phyloP scores from a whole-genome alignment of 2,329 filamentous ascomycete genomes.

The Curvularia sp. region DNA sequence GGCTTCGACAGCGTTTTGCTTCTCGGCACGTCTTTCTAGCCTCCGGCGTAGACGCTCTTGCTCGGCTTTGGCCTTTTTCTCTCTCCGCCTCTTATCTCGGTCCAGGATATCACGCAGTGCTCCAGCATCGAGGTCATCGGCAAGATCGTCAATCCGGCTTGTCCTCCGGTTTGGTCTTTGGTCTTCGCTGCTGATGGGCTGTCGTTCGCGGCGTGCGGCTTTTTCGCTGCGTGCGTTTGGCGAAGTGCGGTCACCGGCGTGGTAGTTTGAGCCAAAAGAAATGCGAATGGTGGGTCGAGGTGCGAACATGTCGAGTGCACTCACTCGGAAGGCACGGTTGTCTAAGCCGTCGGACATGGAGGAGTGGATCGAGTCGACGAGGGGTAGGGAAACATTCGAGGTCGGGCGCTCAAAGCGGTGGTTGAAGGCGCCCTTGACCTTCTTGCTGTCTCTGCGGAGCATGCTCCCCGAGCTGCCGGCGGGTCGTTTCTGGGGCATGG shows the following conservation, averaged over 20 bases:
- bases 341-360: slow-evolving; percentile 78
- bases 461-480: slow-evolving; percentile 66
- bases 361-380: slow-evolving; percentile 76
- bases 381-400: slow-evolving; percentile 77
- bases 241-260: slow-evolving; percentile 44
- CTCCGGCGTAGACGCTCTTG: slow-evolving; percentile 70
- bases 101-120: slow-evolving; percentile 90
- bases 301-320: slow-evolving; percentile 78
- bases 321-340: slow-evolving; percentile 78
- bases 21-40: slow-evolving; percentile 70
- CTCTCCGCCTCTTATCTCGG: slow-evolving; percentile 79
- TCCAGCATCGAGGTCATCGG: slow-evolving; percentile 83
- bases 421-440: slow-evolving; percentile 63
- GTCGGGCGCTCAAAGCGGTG: slow-evolving; percentile 66
- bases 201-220: slow-evolving; percentile 60
- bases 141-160: slow-evolving; percentile 71
- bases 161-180: slow-evolving; percentile 62
- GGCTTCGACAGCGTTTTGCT: slow-evolving; percentile 63
- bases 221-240: slow-evolving; percentile 56
- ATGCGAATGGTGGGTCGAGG: slow-evolving; percentile 85
- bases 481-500: slow-evolving; percentile 68
- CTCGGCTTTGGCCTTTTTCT: slow-evolving; percentile 74
- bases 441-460: slow-evolving; percentile 71
- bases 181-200: slow-evolving; percentile 55
- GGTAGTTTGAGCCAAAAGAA: slow-evolving; percentile 68